Conservation (phyloP, 1,284 basidiomycete species). For the Trametes hirsuta region DNA sequence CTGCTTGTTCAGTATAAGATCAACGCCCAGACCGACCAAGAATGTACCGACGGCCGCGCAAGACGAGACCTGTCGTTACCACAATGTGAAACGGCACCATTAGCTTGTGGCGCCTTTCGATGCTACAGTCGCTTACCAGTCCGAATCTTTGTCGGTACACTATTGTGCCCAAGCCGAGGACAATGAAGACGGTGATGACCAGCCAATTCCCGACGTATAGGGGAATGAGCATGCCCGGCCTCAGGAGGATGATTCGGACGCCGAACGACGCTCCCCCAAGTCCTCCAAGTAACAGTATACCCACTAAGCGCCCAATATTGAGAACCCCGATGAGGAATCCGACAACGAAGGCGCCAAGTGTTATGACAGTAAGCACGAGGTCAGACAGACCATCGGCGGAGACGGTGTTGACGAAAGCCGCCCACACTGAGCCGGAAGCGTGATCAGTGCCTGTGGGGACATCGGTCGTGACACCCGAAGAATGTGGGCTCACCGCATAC, state of each 20-base stretch:
- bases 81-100: slow-evolving; percentile 36
- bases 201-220: slow-evolving; percentile 54
- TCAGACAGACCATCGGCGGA: slow-evolving; percentile 53
- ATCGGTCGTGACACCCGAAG: too few species aligned
- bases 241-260: slow-evolving; percentile 55
- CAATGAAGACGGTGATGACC: slow-evolving; percentile 47
- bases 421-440: slow-evolving; percentile 48
- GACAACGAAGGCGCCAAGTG: slow-evolving; percentile 50
- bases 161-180: slow-evolving; percentile 44
- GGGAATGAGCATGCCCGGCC: slow-evolving; percentile 50
- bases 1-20: slow-evolving; percentile 60
- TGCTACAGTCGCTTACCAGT: slow-evolving; percentile 47
- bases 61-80: slow-evolving; percentile 39
- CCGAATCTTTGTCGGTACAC: slow-evolving; percentile 49
- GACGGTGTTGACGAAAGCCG: slow-evolving; percentile 60
- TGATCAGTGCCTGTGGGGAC: neutral
- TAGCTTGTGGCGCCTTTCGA: neutral
- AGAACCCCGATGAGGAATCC: slow-evolving; percentile 58
- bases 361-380: slow-evolving; percentile 49
- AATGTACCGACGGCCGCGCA: slow-evolving; percentile 65
- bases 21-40: slow-evolving; percentile 54
- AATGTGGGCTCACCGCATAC: slow-evolving; percentile 47
- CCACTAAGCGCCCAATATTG: slow-evolving; percentile 49
- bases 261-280: slow-evolving; percentile 60
- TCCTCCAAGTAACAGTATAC: slow-evolving; percentile 48